Evolutionary conservation across 2,329 filamentous ascomycete species (phyloP).

Genomic region (Massarina eburnea): DNA sequence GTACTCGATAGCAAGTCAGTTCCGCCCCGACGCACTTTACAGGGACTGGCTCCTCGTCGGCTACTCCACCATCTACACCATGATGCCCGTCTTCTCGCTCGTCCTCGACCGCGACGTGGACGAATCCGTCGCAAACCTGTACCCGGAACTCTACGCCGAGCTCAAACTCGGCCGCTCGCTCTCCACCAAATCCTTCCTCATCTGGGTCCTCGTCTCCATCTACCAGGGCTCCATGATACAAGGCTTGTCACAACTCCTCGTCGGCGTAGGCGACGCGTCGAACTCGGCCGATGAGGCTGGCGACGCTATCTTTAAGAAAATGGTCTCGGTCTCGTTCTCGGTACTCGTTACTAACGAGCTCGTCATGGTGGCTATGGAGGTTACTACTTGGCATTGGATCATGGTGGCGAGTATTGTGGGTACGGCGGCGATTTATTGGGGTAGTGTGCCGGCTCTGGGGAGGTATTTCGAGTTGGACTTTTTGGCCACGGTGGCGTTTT

Average conservation of each 20-base stretch:
- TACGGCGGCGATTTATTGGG: constrained; percentile 78
- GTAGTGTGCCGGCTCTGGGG: constrained; percentile 80
- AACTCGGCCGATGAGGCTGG: constrained; percentile 36
- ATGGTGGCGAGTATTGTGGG: constrained; percentile 86
- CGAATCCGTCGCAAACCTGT: constrained; percentile 88
- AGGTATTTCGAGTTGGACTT: constrained; percentile 87
- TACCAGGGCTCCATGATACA: constrained; percentile 97
- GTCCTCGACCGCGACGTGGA: constrained; percentile 95
- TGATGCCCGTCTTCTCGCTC: constrained; percentile 86
- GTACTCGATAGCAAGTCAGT: constrained; percentile 89
- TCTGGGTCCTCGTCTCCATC: constrained; percentile 92
- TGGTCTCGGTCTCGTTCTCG: constrained; percentile 91
- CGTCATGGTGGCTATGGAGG: constrained; percentile 94
- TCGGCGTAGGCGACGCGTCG: constrained; percentile 58
- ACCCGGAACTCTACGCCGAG: constrained; percentile 97
- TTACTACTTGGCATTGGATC: constrained; percentile 93
- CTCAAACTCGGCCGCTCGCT: constrained; percentile 85
- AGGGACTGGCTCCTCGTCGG: constrained; percentile 94
- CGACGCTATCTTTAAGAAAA: constrained; percentile 47
- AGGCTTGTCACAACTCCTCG: constrained; percentile 85
- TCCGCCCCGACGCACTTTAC: constrained; percentile 93
- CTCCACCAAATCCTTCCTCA: constrained; percentile 91
- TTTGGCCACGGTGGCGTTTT: constrained; percentile 76
- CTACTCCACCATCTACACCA: constrained; percentile 95
- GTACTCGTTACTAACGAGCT: constrained; percentile 92